A percentile compares a stretch with the other conserved stretches of the same genome.
Evolutionary conservation across 345 rosid species (phyloP).

Genomic region (Eucalyptus sp.): DNA sequence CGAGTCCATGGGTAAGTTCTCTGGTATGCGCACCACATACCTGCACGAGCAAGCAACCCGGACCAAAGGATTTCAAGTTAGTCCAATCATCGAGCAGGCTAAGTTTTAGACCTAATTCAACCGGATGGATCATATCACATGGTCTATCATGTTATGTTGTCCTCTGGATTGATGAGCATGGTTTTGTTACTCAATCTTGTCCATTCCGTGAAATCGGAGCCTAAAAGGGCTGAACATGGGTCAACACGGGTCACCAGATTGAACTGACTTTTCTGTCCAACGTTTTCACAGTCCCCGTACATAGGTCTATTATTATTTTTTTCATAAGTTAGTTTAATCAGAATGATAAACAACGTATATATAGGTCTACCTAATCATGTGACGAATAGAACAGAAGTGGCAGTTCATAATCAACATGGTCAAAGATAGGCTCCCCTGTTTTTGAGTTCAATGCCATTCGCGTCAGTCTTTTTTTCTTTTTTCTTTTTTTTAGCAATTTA

Average conservation of each 20-base stretch:
- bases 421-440: neutral
- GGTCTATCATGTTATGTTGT: neutral
- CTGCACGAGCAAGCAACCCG: neutral
- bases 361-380: neutral
- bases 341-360: neutral
- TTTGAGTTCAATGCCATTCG: neutral
- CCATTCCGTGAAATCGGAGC: neutral
- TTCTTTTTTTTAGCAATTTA: neutral
- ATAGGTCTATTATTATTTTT: neutral
- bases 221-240: neutral
- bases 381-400: neutral
- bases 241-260: neutral
- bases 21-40: slow-evolving; percentile 42
- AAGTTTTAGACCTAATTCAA: neutral
- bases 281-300: neutral
- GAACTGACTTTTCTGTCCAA: neutral
- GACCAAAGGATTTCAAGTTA: neutral
- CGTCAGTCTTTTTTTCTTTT: neutral
- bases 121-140: neutral
- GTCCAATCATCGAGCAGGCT: neutral
- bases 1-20: slow-evolving; percentile 45
- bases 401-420: neutral
- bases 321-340: neutral
- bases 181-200: neutral
- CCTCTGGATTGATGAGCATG: neutral